Evolutionary conservation across 495 filamentous ascomycete species (phyloP), one percentile per base, ranked within the genome.

Genomic region (Neurospora terricola): DNA sequence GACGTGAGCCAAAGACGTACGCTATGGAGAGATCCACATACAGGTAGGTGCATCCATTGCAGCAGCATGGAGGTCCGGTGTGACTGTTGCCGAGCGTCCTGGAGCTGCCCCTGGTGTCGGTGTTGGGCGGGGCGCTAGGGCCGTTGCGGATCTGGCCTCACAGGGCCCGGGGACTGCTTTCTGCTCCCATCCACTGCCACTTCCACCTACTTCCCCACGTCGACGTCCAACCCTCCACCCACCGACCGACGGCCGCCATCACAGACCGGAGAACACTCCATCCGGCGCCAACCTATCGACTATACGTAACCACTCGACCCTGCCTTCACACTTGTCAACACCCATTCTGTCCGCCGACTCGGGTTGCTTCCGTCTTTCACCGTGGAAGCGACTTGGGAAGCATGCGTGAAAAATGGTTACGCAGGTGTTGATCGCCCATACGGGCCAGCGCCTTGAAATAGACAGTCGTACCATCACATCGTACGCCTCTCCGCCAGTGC

Each of bases 391-490:
- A 18, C 27, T 30, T 66, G 54, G 7, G 75, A 79, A 80, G 77
- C 72, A 83, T 83, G 81, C 78, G 59, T 73, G 72, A 79, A 78
- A 75, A 75, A 86, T 86, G 84, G 83, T 83, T 75, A 94, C 94
- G 88, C 88, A 93, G 81, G 89, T 97, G 81, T 92, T 91, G 82
- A 88, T 96, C 73, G 94, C 93, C 85, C 94, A 96, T 85, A 91
- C 91, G 77, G 94, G 94, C 85, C 90, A 93, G 85, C 90, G 91
- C 84, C 86, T 94, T 79, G 85, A 87, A 77, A 85, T 91, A 74
- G 92, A 96, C 82, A 87, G 88, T 34, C 86, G 87, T 69, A 87
- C 88, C 69, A 89, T 93, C 80, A 81, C 88, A 72, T 90, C 89
- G 91, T 94, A 85, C 79, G 90, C 86, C 71, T 70, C 54, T 16